These are phyloP conservation scores for Barnettozyma populi DNA, from an alignment of 805 yeast species.

Conservation along the genomic window DNA sequence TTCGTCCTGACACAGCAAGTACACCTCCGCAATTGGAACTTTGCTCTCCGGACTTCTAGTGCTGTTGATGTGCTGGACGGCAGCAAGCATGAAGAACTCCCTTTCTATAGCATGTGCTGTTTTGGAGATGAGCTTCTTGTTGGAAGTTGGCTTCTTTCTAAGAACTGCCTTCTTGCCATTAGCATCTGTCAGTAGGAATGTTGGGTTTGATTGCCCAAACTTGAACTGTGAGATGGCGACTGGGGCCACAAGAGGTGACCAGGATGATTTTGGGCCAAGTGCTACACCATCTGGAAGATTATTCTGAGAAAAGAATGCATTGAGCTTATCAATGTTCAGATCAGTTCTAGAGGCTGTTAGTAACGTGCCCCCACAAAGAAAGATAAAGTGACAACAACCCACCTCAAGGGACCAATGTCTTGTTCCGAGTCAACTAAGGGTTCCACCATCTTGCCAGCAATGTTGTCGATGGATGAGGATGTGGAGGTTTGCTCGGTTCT, in stretches of 20 bases:
- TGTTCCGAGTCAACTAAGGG: slow-evolving; percentile 23
- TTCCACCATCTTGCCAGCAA: not conserved
- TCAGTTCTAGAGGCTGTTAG: slow-evolving; percentile 19
- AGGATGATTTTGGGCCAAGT: slow-evolving; percentile 13
- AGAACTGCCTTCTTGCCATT: slow-evolving; percentile 39
- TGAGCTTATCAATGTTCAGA: slow-evolving; percentile 23
- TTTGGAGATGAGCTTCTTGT: slow-evolving; percentile 42
- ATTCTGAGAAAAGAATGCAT: slow-evolving; percentile 20
- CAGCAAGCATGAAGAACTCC: slow-evolving; percentile 46
- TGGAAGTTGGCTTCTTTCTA: slow-evolving; percentile 51
- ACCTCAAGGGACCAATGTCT: slow-evolving; percentile 24
- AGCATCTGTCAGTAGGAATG: slow-evolving; percentile 44
- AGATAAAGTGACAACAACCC: not conserved
- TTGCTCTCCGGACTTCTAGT: slow-evolving; percentile 10
- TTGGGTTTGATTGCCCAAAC: slow-evolving; percentile 63
- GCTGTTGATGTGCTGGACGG: slow-evolving; percentile 26
- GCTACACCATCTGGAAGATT: slow-evolving; percentile 10
- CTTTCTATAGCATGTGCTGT: slow-evolving; percentile 62
- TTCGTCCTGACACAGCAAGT: slow-evolving; percentile 52
- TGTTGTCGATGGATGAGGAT: not conserved
- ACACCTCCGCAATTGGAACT: slow-evolving; percentile 53
- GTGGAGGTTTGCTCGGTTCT: too few species aligned
- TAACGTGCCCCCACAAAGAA: not conserved
- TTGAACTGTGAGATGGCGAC: slow-evolving; percentile 44
- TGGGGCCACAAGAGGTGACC: slow-evolving; percentile 27